Evolutionary conservation across 179 eudicot species (phyloP).

Genomic region (Spinacia oleracea): DNA sequence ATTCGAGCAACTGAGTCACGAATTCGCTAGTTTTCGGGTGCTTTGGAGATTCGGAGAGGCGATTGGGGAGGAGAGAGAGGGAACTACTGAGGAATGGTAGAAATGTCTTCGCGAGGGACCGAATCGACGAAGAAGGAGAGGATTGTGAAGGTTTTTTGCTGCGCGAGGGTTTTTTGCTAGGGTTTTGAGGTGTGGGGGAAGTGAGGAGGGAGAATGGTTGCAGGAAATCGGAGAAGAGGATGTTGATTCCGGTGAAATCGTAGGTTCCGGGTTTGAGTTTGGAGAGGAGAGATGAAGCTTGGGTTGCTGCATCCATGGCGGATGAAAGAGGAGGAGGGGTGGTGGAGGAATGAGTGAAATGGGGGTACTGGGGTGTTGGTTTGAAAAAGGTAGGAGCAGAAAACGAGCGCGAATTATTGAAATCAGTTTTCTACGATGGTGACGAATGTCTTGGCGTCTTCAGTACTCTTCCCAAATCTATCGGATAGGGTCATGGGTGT

Average conservation of each 20-base stretch:
- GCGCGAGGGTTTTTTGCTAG: constrained; percentile 34
- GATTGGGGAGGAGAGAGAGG: constrained; percentile 56
- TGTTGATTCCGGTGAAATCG: constrained; percentile 39
- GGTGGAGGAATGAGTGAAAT: background rate
- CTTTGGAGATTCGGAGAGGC: constrained; percentile 48
- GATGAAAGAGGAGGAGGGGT: constrained; percentile 14
- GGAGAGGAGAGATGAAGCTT: constrained; percentile 39
- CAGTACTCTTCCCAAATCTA: background rate
- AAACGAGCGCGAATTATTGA: constrained; percentile 16
- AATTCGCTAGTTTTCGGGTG: constrained; percentile 29
- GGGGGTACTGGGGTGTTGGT: background rate
- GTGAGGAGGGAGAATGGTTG: constrained; percentile 36
- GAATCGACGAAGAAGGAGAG: constrained; percentile 29
- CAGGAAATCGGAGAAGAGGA: constrained; percentile 37
- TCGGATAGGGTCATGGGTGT: too few species aligned
- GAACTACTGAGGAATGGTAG: constrained; percentile 44
- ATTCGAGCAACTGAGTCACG: constrained; percentile 33
- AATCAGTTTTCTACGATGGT: background rate
- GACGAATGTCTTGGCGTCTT: constrained; percentile 7
- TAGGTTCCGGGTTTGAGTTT: constrained; percentile 52
- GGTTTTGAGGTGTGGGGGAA: constrained; percentile 25
- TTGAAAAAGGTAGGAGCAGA: background rate
- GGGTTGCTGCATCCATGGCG: constrained; percentile 43
- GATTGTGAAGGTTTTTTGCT: constrained; percentile 30
- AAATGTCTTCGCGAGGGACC: constrained; percentile 56